Base-by-base conservation (phyloP, 768 basidiomycete species). In the Tulasnella sp. region DNA sequence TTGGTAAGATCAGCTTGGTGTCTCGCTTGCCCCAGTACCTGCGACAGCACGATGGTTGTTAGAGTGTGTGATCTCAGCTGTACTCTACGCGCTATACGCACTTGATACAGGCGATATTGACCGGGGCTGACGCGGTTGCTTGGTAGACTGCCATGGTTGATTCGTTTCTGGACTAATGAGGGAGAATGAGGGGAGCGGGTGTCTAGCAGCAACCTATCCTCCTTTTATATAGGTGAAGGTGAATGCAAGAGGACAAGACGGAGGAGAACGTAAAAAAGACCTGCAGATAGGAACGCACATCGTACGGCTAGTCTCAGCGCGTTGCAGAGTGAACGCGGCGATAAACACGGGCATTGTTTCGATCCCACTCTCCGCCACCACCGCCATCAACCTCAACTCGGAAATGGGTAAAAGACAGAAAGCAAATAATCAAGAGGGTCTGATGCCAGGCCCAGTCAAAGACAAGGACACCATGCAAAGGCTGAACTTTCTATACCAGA, bases 1-100 rank as follows among this genome's bases (percentile, higher is more conserved):
- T 98, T 64, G 97, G 97, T 76, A 99, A 86, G 82, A 98, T 98
- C 79, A 99, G 89, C 80, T 91, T 88, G 3, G 94, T 96, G 84
- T 98, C 93, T 78, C 97, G 93, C 84, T 99, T 99, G 79, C 97
- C 97, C 97, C 97, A 99, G 87, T 99, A 99, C 83, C 93, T 96
- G 81, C 68, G 34, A 79, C 67, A 25, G 64, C 29, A 25, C 22
- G 52, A 39, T 73, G n/a, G 49, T 38, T 73, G 64, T 75, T 37
- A 75, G 68, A 39, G 6, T 31, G 12, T 40, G 12, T 9, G 42
- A 74, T 42, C 6, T 45, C 1, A n/a, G 52, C 6, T 54, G n/a
- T 58, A 58, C 11, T n/a, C 11, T 58, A n/a, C 52, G 40, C 9
- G 36, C 34, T n/a, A 38, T 40, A 79, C 87, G 80, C 77, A 96